Evolutionary conservation across 768 basidiomycete species (phyloP).

Genomic region (Termitomyces sp.): DNA sequence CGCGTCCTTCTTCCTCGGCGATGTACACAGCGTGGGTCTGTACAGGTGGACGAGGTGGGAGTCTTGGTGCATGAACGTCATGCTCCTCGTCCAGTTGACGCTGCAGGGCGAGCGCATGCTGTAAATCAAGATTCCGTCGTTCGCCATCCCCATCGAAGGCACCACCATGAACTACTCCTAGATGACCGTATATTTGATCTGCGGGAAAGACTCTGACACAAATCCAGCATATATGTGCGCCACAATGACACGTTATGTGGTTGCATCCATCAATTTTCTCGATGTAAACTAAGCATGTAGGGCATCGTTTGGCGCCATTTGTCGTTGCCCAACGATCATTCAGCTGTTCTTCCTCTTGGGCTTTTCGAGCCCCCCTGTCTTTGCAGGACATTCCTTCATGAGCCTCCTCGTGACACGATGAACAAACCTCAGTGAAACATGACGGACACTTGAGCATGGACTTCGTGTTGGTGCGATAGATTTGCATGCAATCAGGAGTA

Average conservation of each 20-base stretch:
- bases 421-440: conserved; percentile 47
- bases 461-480: conserved; percentile 42
- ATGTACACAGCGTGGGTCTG: background rate
- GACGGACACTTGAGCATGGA: conserved; percentile 45
- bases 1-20: background rate
- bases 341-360: conserved; percentile 37
- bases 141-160: conserved; percentile 11
- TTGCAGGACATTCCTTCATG: conserved; percentile 53
- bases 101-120: conserved; percentile 6
- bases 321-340: conserved; percentile 35
- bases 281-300: conserved; percentile 39
- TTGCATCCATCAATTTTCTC: conserved; percentile 54
- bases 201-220: conserved; percentile 42
- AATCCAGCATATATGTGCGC: conserved; percentile 52
- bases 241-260: conserved; percentile 50
- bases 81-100: background rate
- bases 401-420: conserved; percentile 42
- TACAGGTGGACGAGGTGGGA: background rate
- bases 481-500: conserved; percentile 68
- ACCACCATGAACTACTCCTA: conserved; percentile 11
- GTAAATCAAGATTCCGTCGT: conserved; percentile 4
- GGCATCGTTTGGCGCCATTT: conserved; percentile 43
- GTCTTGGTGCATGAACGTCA: background rate
- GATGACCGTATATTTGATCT: conserved; percentile 9
- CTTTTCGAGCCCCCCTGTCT: conserved; percentile 30